Percentiles rank a stretch among this genome's conserved stretches.
Evolutionary conservation across 495 filamentous ascomycete genomes (phyloP).

Genomic region (Pyrenopolyporus hunteri): DNA sequence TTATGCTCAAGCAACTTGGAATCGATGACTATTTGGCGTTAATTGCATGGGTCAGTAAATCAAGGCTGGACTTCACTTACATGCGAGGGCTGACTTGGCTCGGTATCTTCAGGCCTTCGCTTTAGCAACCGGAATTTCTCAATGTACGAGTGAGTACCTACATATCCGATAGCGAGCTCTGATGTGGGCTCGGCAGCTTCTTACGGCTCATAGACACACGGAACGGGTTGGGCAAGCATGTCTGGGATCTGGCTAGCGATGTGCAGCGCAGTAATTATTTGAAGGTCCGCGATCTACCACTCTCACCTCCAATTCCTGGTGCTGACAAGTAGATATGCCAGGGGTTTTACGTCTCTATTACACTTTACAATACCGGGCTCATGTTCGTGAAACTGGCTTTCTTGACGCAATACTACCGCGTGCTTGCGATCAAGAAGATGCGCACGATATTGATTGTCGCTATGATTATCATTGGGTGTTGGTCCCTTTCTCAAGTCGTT

Average conservation of each 20-base stretch:
- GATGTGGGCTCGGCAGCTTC: background rate
- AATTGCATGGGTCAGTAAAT: conserved; percentile 32
- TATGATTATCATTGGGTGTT: conserved; percentile 44
- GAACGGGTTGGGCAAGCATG: conserved; percentile 46
- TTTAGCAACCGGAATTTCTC: conserved; percentile 33
- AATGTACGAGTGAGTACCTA: conserved; percentile 33
- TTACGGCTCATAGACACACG: conserved; percentile 31
- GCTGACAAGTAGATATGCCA: conserved; percentile 18
- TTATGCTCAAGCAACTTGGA: conserved; percentile 51
- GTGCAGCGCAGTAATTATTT: conserved; percentile 36
- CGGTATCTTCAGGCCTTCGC: conserved; percentile 14
- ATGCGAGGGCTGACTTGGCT: conserved; percentile 12
- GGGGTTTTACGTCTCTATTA: conserved; percentile 52
- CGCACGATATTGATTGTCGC: conserved; percentile 36
- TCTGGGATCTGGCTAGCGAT: conserved; percentile 32
- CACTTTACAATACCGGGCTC: conserved; percentile 51
- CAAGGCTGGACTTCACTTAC: background rate
- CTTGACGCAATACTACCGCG: conserved; percentile 51
- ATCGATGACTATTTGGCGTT: conserved; percentile 47
- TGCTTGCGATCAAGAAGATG: conserved; percentile 44
- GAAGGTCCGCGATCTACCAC: conserved; percentile 10
- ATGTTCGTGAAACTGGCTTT: conserved; percentile 51
- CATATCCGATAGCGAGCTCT: background rate
- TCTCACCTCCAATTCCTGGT: background rate
- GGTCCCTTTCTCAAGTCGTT: conserved; percentile 50